A percentile compares a stretch with the other conserved stretches of the same genome.
Conservation (phyloP, 2,329 filamentous ascomycete genomes). For the Neoascochyta sp. region DNA sequence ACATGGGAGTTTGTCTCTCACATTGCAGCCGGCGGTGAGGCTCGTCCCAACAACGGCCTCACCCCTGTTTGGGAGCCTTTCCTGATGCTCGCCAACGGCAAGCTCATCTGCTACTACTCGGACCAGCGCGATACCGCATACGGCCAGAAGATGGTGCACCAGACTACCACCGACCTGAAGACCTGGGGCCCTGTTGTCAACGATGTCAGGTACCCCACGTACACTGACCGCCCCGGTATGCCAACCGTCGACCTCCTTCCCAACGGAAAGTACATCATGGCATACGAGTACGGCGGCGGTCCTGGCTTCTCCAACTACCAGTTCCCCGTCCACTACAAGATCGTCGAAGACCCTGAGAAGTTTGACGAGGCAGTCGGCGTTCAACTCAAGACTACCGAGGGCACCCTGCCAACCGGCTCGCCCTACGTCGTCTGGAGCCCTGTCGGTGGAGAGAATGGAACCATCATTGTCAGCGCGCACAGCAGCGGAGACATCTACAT, state of each 20-base stretch:
- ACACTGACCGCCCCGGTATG: conserved; percentile 66
- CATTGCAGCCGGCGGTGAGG: conserved; percentile 61
- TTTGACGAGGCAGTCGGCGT: conserved; percentile 44
- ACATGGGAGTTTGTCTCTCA: conserved; percentile 67
- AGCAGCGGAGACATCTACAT: conserved; percentile 45
- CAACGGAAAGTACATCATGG: conserved; percentile 60
- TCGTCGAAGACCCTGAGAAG: conserved; percentile 46
- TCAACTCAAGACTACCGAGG: conserved; percentile 45
- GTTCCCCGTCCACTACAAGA: conserved; percentile 54
- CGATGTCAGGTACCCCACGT: conserved; percentile 61
- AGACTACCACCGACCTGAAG: conserved; percentile 56
- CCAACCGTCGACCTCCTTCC: conserved; percentile 58
- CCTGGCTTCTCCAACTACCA: conserved; percentile 31
- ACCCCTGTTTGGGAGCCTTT: conserved; percentile 74
- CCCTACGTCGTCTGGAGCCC: conserved; percentile 54
- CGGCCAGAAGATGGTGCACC: conserved; percentile 67
- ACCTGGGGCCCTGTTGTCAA: conserved; percentile 59
- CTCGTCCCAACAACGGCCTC: conserved; percentile 59
- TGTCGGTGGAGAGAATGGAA: conserved; percentile 48
- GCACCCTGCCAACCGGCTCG: conserved; percentile 44
- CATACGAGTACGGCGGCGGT: conserved; percentile 60
- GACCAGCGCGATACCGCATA: conserved; percentile 64
- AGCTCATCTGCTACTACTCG: conserved; percentile 65
- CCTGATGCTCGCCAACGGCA: conserved; percentile 55
- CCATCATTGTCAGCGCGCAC: conserved; percentile 47